Conservation (phyloP, 2,329 filamentous ascomycete species). For the Plenodomus biglobosus region DNA sequence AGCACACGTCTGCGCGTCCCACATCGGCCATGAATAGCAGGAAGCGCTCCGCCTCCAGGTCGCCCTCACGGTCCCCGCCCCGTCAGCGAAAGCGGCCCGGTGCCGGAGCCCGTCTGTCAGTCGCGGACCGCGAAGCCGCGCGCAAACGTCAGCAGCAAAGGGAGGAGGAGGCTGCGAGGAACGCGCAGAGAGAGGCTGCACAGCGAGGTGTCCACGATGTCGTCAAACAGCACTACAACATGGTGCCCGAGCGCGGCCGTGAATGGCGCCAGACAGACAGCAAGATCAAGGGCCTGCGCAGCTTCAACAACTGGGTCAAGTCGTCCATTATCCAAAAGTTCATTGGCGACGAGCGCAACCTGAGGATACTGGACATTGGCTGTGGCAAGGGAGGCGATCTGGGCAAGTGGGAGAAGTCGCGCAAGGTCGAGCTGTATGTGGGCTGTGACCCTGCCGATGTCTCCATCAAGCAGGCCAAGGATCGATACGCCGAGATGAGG, state of each 20-base stretch:
- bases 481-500: constrained; percentile 77
- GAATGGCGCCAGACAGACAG: constrained; percentile 95
- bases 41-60: constrained; percentile 38
- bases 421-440: constrained; percentile 88
- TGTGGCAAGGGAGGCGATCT: constrained; percentile 97
- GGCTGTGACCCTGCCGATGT: constrained; percentile 91
- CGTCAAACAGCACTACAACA: constrained; percentile 93
- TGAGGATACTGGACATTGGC: constrained; percentile 88
- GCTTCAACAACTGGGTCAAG: constrained; percentile 99
- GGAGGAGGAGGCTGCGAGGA: constrained; percentile 52
- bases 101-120: constrained; percentile 60
- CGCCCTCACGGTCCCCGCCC: constrained; percentile 49
- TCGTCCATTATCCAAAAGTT: constrained; percentile 97
- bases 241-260: constrained; percentile 86
- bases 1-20: background rate
- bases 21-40: background rate
- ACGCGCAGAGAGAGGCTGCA: constrained; percentile 42
- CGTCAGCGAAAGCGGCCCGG: constrained; percentile 67
- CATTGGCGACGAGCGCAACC: constrained; percentile 52
- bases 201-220: constrained; percentile 74
- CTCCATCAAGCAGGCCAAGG: constrained; percentile 85
- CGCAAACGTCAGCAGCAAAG: constrained; percentile 53
- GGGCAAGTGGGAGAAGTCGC: constrained; percentile 92
- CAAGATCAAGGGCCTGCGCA: constrained; percentile 89
- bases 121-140: constrained; percentile 67